These are phyloP conservation scores for Daldinia eschscholtzii DNA, from an alignment of 2,329 filamentous ascomycete genomes.

Conservation along the genomic window DNA sequence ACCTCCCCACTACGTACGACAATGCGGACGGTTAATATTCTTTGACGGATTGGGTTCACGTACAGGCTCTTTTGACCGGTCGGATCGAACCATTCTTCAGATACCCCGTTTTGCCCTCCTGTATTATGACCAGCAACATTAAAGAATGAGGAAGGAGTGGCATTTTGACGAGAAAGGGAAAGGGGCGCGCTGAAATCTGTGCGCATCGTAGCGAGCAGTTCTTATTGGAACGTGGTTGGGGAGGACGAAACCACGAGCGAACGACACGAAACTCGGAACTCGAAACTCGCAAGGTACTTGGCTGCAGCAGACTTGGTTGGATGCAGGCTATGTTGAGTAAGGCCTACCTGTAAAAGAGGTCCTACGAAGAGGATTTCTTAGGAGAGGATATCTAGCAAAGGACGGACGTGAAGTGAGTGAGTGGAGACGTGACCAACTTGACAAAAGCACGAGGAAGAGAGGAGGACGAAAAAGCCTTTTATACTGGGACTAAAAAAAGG, in stretches of 20 bases:
- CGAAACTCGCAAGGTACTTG: conserved; percentile 28
- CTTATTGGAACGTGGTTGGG: conserved; percentile 14
- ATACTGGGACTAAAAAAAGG: conserved; percentile 11
- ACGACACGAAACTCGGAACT: conserved; percentile 30
- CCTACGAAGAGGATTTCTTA: conserved; percentile 13
- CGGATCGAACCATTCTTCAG: conserved; percentile 43
- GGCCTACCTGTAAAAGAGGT: conserved; percentile 2
- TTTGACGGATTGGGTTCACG: conserved; percentile 33
- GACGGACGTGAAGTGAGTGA: conserved; percentile 22
- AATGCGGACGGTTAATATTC: conserved; percentile 21
- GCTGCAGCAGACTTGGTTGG: conserved; percentile 16
- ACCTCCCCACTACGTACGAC: conserved; percentile 45
- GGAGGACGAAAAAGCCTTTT: not conserved
- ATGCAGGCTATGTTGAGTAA: conserved; percentile 11
- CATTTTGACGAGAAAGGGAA: conserved; percentile 36
- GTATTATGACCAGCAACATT: conserved; percentile 36
- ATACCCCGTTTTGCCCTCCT: conserved; percentile 42
- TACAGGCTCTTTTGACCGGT: conserved; percentile 36
- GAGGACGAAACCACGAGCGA: conserved; percentile 36
- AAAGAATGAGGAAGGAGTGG: conserved; percentile 38
- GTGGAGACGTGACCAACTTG: conserved; percentile 30
- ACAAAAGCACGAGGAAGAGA: conserved; percentile 15
- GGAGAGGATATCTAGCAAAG: conserved; percentile 18
- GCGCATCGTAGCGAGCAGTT: conserved; percentile 23
- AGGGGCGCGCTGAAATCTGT: conserved; percentile 17